A percentile compares a stretch with the other conserved stretches of the same genome.
phyloP scores from a whole-genome alignment of 371 early-diverging fungal genomes.

The Thermomucor indicae-seudaticae region DNA sequence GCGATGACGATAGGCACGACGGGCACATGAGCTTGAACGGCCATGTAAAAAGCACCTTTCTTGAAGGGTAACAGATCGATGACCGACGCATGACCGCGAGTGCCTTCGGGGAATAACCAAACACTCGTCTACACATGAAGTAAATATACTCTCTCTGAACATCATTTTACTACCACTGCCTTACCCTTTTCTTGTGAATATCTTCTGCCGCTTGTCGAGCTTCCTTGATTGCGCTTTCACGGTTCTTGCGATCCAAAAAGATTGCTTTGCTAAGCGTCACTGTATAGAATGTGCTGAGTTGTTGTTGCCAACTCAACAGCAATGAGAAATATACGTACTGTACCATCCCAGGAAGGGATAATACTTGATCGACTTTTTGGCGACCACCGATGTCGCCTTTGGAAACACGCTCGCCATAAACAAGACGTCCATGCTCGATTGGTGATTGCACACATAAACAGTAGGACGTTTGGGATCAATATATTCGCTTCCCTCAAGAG shows the following conservation, averaged over 20 bases:
- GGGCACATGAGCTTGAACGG: conserved; percentile 82
- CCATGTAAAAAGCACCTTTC: conserved; percentile 90
- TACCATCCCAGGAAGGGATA: conserved; percentile 86
- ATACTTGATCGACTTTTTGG: conserved; percentile 77
- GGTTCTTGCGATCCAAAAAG: conserved; percentile 88
- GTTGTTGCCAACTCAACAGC: background rate
- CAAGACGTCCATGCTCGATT: conserved; percentile 78
- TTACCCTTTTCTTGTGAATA: conserved; percentile 75
- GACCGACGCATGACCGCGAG: conserved; percentile 73
- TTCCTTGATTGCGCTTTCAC: conserved; percentile 72
- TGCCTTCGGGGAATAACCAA: conserved; percentile 94
- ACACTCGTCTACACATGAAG: conserved; percentile 56
- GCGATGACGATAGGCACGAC: conserved; percentile 88
- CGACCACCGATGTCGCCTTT: conserved; percentile 68
- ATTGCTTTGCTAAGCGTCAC: conserved; percentile 77
- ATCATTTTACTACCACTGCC: background rate
- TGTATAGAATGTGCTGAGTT: conserved; percentile 13
- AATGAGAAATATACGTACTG: conserved; percentile 55
- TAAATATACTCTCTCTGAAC: background rate
- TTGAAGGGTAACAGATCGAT: conserved; percentile 88
- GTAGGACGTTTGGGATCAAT: conserved; percentile 51
- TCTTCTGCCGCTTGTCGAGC: conserved; percentile 71
- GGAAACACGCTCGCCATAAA: conserved; percentile 73
- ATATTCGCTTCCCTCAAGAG: conserved; percentile 59
- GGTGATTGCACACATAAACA: conserved; percentile 85